Evolutionary conservation across 768 basidiomycete genomes (phyloP).

Genomic region (Hydnomerulius pinastri): DNA sequence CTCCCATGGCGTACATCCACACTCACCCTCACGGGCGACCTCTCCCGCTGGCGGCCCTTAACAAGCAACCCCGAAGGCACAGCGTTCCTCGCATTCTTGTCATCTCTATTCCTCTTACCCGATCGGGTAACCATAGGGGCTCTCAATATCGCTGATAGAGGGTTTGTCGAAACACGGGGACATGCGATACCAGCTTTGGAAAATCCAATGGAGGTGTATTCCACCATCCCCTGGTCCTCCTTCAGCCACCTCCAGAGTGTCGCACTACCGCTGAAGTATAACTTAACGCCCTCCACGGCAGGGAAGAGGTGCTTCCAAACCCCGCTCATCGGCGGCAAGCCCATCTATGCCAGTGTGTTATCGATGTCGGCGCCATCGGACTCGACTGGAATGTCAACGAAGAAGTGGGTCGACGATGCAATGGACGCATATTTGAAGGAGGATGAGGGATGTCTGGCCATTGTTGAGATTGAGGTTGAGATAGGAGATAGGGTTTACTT

Average conservation of each 20-base stretch:
- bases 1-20: conserved; percentile 14
- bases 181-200: neutral
- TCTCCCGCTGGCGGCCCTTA: conserved; percentile 34
- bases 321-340: too few relatives aligned
- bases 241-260: conserved; percentile 28
- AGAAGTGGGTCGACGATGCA: neutral
- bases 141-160: neutral
- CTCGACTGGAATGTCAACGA: neutral
- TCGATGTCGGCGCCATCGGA: neutral
- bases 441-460: neutral
- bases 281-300: neutral
- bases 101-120: conserved; percentile 35
- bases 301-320: neutral
- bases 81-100: conserved; percentile 37
- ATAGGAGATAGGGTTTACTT: neutral
- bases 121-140: conserved; percentile 4
- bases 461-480: neutral
- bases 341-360: neutral
- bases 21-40: conserved; percentile 34
- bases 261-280: neutral
- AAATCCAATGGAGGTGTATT: neutral
- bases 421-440: neutral
- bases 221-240: conserved; percentile 31
- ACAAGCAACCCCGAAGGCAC: conserved; percentile 31
- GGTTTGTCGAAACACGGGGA: neutral